These are phyloP conservation scores for Udeniomyces megalosporus DNA, from an alignment of 768 basidiomycete species.

Conservation along the genomic window DNA sequence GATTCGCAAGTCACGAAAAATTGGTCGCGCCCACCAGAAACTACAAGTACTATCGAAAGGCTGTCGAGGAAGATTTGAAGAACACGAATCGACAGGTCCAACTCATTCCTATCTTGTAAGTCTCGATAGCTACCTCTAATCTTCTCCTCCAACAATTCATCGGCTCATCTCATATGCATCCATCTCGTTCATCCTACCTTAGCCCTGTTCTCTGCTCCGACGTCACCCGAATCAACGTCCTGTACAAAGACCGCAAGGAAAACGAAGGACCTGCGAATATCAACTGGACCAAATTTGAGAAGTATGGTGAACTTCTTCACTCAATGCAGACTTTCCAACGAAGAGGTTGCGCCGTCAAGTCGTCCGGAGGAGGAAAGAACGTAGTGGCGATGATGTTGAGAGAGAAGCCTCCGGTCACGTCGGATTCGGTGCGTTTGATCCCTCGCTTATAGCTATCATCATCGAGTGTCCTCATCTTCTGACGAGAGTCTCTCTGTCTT, in stretches of 20 bases:
- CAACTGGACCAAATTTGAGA: constrained; percentile 11
- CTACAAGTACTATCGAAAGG: constrained; percentile 80
- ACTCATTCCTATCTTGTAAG: constrained; percentile 29
- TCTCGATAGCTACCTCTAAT: background rate
- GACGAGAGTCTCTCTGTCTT: no score
- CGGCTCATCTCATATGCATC: no score
- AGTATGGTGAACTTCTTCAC: background rate
- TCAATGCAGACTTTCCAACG: background rate
- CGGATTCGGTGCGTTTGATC: background rate
- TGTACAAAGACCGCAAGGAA: background rate
- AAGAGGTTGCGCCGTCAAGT: background rate
- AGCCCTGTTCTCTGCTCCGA: background rate
- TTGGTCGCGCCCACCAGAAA: constrained; percentile 65
- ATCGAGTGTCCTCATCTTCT: background rate
- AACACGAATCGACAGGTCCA: constrained; percentile 78
- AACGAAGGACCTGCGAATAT: background rate
- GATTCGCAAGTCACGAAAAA: constrained; percentile 65
- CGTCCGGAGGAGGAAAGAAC: background rate
- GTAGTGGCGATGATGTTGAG: constrained; percentile 3
- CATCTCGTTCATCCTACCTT: no score
- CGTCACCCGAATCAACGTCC: background rate
- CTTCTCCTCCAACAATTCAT: background rate
- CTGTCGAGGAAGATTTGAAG: constrained; percentile 45
- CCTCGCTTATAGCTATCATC: background rate
- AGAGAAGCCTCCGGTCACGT: background rate